Conservation (phyloP, 1,284 basidiomycete species). For the Peniophora sp. region DNA sequence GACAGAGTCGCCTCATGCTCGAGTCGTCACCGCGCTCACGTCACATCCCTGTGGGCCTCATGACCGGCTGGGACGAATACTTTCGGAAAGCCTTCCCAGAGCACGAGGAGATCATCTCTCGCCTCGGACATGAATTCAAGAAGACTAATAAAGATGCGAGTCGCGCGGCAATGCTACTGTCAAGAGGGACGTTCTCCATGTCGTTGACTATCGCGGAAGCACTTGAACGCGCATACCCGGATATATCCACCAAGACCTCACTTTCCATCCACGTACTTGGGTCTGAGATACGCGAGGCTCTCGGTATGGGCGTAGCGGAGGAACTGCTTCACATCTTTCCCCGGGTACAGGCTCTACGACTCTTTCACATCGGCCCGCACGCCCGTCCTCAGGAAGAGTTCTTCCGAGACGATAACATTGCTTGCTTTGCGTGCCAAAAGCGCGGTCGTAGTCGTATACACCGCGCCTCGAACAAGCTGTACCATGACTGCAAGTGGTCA, state of each 20-base stretch:
- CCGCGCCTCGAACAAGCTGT: not conserved
- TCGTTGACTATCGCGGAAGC: conserved; percentile 7
- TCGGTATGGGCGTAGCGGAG: conserved; percentile 6
- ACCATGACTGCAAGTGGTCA: conserved; percentile 5
- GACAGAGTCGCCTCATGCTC: not conserved
- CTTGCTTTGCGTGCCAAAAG: conserved; percentile 3
- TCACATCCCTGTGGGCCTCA: conserved; percentile 6
- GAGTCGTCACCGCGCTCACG: not conserved
- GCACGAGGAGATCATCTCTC: not conserved
- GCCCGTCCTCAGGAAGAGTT: too few species aligned
- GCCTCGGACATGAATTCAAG: not conserved
- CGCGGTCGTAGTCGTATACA: conserved; percentile 1
- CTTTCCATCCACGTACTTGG: conserved; percentile 12
- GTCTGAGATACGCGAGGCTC: conserved; percentile 2
- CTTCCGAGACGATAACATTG: conserved; percentile 1
- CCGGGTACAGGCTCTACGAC: not conserved
- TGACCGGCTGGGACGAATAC: conserved; percentile 9
- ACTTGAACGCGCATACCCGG: conserved; percentile 4
- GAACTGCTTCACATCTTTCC: conserved; percentile 10
- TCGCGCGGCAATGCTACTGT: not conserved
- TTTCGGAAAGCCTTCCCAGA: not conserved
- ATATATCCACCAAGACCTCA: conserved; percentile 4
- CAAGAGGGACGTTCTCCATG: not conserved
- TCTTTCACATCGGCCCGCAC: not conserved
- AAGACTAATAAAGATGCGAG: not conserved